Evolutionary conservation across 192 early-diverging fungal species (phyloP), one percentile per base, ranked within the genome.

Genomic region (Podila horticola): DNA sequence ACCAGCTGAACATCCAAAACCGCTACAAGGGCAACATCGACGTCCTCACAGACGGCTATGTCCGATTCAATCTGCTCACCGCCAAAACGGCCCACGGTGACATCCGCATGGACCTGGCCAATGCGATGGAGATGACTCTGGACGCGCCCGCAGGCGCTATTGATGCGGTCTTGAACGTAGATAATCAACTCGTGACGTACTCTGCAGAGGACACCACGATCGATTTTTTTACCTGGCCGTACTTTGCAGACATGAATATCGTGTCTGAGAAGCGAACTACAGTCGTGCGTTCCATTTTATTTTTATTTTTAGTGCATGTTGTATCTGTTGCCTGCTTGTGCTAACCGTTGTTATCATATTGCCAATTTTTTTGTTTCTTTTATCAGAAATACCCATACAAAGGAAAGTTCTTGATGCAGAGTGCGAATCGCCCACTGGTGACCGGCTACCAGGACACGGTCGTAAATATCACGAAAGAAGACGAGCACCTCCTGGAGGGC

Each of bases 1-100:
- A 26, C n/a, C 52, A 26, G n/a, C 24, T 55, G 52, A 55, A 55
- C 11, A 24, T 55, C n/a, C n/a, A 22, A 0, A 55, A 26, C 24
- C 52, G 52, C 20, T 55, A 55, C n/a, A 55, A 55, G 24, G 52
- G 52, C 52, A 55, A 55, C 12, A 55, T 26, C n/a, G 52, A 55
- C 24, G n/a, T 55, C n/a, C 52, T 0, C 41, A 45, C 41, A 45
- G 13, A 17, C 11, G 15, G 41, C 1, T 26, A 24, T 10, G 20
- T 26, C 24, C n/a, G 19, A 4, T 55, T 55, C 52, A 26, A 55
- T 55, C 52, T 24, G 11, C 52, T 55, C 2, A 55, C n/a, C 3
- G 52, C 17, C n/a, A 55, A 24, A 22, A 26, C 52, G 0, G 52
- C 52, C 8, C n/a, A 55, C 24, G 52, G 52, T 0, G 22, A 55